Evolutionary conservation across 208 protist species (phyloP).

Genomic region (Leishmania tropica): DNA sequence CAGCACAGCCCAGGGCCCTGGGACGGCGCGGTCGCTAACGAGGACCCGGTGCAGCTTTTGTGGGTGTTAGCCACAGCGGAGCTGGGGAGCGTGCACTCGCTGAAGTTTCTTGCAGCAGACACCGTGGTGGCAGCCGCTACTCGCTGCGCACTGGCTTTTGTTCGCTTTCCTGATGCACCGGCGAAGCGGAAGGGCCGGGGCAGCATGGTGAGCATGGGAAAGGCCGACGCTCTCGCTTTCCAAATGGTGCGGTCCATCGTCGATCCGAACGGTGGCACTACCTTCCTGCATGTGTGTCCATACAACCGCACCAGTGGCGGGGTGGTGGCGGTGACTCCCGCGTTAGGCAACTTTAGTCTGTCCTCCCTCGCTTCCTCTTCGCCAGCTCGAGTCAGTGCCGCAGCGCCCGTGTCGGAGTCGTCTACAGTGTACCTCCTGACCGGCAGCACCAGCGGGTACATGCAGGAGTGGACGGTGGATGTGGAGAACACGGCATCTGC

Average conservation of each 20-base stretch:
- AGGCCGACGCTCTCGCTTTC: constrained; percentile 9
- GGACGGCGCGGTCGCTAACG: too few relatives aligned
- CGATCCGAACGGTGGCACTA: constrained; percentile 28
- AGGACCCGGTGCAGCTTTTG: constrained; percentile 26
- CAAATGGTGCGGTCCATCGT: constrained; percentile 18
- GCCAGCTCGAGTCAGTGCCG: neutral
- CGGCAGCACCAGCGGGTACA: constrained; percentile 62
- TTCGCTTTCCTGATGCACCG: constrained; percentile 6
- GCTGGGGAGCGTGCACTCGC: constrained; percentile 21
- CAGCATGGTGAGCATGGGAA: neutral
- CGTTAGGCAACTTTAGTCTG: neutral
- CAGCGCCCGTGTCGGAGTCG: neutral
- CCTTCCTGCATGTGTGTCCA: constrained; percentile 28
- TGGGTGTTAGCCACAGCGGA: constrained; percentile 28
- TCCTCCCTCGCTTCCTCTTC: neutral
- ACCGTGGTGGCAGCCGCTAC: constrained; percentile 23
- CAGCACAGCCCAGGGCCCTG: neutral
- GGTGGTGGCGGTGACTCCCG: neutral
- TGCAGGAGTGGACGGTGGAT: constrained; percentile 50
- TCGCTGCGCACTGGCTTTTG: constrained; percentile 22
- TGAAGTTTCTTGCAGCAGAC: constrained; percentile 23
- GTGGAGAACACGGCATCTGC: neutral
- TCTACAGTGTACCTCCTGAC: constrained; percentile 35
- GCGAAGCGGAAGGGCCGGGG: neutral
- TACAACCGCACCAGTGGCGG: constrained; percentile 7